Conservation (phyloP, 768 basidiomycete species). For the Chalciporus pseudorubinellus region DNA sequence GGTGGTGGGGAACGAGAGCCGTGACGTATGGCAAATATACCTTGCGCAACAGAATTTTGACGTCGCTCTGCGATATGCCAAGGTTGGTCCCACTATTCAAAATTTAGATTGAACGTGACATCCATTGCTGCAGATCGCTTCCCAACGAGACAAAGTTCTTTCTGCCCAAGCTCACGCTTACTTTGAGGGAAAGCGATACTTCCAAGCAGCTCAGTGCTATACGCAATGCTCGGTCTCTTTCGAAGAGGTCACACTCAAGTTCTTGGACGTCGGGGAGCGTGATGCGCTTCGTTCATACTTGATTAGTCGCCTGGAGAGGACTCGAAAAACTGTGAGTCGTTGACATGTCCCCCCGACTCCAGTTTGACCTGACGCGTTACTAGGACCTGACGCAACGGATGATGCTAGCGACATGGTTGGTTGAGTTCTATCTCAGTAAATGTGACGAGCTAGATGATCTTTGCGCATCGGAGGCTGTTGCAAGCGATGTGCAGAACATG, state of each 20-base stretch:
- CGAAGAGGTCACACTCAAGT: conserved; percentile 89
- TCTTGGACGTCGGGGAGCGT: conserved; percentile 84
- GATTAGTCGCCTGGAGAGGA: conserved; percentile 80
- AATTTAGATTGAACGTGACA: conserved; percentile 1
- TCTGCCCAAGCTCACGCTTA: conserved; percentile 79
- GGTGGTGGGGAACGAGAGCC: conserved; percentile 80
- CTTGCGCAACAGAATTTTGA: conserved; percentile 76
- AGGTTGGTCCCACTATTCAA: conserved; percentile 45
- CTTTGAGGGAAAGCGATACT: conserved; percentile 78
- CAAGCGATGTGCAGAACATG: conserved; percentile 83
- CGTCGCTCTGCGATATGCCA: conserved; percentile 76
- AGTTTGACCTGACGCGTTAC: background rate
- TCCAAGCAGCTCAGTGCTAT: conserved; percentile 90
- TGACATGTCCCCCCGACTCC: background rate
- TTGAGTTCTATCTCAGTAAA: conserved; percentile 96
- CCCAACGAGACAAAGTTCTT: conserved; percentile 82
- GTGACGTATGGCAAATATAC: conserved; percentile 93
- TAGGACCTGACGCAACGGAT: conserved; percentile 92
- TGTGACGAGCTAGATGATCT: conserved; percentile 95
- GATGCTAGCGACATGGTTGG: conserved; percentile 98
- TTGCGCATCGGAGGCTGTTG: conserved; percentile 79
- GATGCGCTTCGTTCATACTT: conserved; percentile 91
- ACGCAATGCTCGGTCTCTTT: conserved; percentile 86
- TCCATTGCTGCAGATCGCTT: conserved; percentile 58
- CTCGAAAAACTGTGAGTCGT: conserved; percentile 69